phyloP scores from a whole-genome alignment of 805 yeast species.

The Millerago galiae region DNA sequence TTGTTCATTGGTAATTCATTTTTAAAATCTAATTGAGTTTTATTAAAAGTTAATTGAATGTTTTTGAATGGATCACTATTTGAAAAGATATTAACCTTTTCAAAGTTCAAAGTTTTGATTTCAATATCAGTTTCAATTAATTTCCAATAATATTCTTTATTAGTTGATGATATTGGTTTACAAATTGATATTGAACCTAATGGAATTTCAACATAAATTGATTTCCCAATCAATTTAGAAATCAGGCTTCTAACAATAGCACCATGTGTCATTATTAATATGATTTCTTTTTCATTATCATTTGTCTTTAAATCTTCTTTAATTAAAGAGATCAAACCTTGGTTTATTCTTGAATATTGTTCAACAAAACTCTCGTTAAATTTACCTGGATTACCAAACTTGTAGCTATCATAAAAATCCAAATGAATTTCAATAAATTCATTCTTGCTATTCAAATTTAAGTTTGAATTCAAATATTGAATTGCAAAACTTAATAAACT shows the following conservation, averaged over 20 bases:
- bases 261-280: slow-evolving; percentile 36
- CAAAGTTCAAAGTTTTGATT: slow-evolving; percentile 8
- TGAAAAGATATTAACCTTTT: slow-evolving; percentile 15
- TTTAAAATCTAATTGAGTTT: slow-evolving; percentile 17
- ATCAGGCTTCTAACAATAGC: slow-evolving; percentile 35
- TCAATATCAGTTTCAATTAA: slow-evolving; percentile 23
- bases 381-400: slow-evolving; percentile 37
- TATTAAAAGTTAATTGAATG: slow-evolving; percentile 19
- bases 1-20: slow-evolving; percentile 11
- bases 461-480: slow-evolving; percentile 28
- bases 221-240: slow-evolving; percentile 31
- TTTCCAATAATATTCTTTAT: slow-evolving; percentile 15
- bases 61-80: slow-evolving; percentile 21
- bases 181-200: slow-evolving; percentile 24
- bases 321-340: slow-evolving; percentile 28
- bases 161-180: slow-evolving; percentile 12
- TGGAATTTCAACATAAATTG: slow-evolving; percentile 36
- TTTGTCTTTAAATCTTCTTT: slow-evolving; percentile 21
- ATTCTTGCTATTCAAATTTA: slow-evolving; percentile 14
- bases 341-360: slow-evolving; percentile 30
- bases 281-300: slow-evolving; percentile 26
- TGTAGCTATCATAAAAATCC: slow-evolving; percentile 28
- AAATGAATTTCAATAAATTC: slow-evolving; percentile 23
- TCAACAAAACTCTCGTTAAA: slow-evolving; percentile 34
- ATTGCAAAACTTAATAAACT: slow-evolving; percentile 33